Percentiles rank a stretch among this genome's conserved stretches.
phyloP scores from a whole-genome alignment of 208 protist genomes.

The Porcisia hertigi region DNA sequence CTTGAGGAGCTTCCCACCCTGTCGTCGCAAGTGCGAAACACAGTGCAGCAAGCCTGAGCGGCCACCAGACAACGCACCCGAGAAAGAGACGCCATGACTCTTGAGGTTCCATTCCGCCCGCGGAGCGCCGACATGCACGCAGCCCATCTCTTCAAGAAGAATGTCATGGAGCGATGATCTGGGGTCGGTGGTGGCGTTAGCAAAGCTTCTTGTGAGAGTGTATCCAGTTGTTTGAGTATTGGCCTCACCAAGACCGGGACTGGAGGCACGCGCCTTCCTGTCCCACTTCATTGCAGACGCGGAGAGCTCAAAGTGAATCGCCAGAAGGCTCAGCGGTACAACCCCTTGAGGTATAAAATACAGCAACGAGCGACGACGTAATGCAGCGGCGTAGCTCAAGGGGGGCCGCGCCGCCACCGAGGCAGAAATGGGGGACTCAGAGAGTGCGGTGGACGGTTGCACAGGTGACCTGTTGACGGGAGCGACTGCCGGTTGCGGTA shows the following conservation, averaged over 20 bases:
- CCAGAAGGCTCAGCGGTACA: constrained; percentile 31
- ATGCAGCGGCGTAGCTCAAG: constrained; percentile 17
- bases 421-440: background rate
- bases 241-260: no score
- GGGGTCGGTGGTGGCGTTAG: background rate
- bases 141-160: background rate
- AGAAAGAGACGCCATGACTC: background rate
- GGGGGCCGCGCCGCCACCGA: background rate
- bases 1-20: background rate
- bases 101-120: background rate
- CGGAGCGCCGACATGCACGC: background rate
- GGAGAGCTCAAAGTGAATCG: background rate
- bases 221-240: background rate
- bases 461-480: background rate
- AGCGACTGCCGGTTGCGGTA: background rate
- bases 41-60: background rate
- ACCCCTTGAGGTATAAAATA: constrained; percentile 55
- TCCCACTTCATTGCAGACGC: background rate
- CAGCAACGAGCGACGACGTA: constrained; percentile 50
- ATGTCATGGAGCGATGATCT: background rate
- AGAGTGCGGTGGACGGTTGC: background rate
- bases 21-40: constrained; percentile 6
- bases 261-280: background rate
- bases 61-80: background rate
- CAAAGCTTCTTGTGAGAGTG: background rate